Evolutionary conservation across 306 rosid genomes (phyloP).

Genomic region (Cicer cuneatum): DNA sequence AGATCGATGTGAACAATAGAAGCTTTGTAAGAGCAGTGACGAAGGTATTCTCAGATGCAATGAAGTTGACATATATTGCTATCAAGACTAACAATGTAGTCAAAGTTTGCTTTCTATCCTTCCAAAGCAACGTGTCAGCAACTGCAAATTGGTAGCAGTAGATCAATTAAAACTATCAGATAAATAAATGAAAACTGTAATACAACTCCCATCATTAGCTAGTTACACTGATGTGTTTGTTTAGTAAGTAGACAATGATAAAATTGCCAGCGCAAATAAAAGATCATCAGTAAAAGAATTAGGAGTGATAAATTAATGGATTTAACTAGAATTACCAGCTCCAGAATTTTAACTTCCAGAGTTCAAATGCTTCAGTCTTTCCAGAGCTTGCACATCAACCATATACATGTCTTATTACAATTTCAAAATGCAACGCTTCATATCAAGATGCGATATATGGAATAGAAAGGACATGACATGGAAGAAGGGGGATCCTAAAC

Average conservation of each 20-base stretch:
- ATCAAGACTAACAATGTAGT: conserved; percentile 62
- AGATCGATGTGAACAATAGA: conserved; percentile 58
- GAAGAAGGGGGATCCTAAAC: conserved; percentile 27
- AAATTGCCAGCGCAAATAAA: not conserved
- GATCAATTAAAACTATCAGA: conserved; percentile 36
- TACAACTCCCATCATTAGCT: conserved; percentile 26
- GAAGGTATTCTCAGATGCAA: conserved; percentile 71
- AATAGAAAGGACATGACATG: conserved; percentile 7
- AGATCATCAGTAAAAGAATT: not conserved
- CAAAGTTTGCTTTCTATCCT: conserved; percentile 79
- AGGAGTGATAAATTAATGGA: not conserved
- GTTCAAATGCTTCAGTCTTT: conserved; percentile 33
- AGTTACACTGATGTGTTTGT: not conserved
- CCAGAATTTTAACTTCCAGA: conserved; percentile 6
- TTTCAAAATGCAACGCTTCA: conserved; percentile 27
- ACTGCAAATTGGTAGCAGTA: conserved; percentile 59
- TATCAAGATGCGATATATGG: conserved; percentile 24
- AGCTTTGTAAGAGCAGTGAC: conserved; percentile 73
- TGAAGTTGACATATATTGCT: conserved; percentile 81
- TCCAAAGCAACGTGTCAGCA: conserved; percentile 97
- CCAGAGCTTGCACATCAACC: conserved; percentile 23
- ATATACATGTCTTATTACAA: conserved; percentile 2
- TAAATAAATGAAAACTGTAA: conserved; percentile 31
- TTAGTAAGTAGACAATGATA: conserved; percentile 25
- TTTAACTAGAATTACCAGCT: conserved; percentile 24